Base-by-base conservation (phyloP, 2,329 filamentous ascomycete species). In the Aureobasidium pullulans region DNA sequence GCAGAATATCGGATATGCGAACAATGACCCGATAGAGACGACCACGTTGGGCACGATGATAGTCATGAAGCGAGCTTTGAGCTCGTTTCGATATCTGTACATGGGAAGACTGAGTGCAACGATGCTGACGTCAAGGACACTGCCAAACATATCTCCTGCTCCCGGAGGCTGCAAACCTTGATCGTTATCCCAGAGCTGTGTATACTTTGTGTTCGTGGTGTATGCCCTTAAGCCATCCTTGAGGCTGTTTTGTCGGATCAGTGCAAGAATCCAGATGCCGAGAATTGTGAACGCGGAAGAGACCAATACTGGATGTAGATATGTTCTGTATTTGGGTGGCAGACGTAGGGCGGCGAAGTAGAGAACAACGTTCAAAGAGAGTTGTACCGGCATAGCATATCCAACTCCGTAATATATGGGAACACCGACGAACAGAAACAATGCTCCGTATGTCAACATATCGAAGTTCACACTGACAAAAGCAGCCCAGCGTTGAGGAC, bases 41-140 rank as follows among this genome's bases (percentile, higher is more conserved):
- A 72, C 64, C 5, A 83, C 66, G 63, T 79, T 83, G 2, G 83
- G 82, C 2, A 81, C 67, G 4, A 81, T 71, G 59, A 85, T 84
- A 42, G 78, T 75, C 42, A 77, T 64, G 64, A 83, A 81, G 57
- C 66, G 60, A 37, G 50, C 59, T 23, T 73, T 72, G 13, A 85
- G 75, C 70, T 85, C 81, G 40, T 77, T 74, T 3, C 82, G 78
- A 70, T 84, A 84, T 59, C 80, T 78, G 67, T 80, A 84, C 81
- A 85, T 85, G 0, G 83, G 82, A 16, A 85, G 70, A 2, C 82
- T 82, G 2, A 85, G 76, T 1, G 81, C 76, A 0, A 85, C 79
- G 63, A 85, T 85, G 62, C 76, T 77, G 6, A 81, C 81, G 65
- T 85, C 82, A 2, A 85, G 75, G 6, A 80, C 68, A 43, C 77